Evolutionary conservation across 495 filamentous ascomycete genomes (phyloP), one percentile per base, ranked within the genome.

Genomic region (Friedmanniomyces endolithicus): DNA sequence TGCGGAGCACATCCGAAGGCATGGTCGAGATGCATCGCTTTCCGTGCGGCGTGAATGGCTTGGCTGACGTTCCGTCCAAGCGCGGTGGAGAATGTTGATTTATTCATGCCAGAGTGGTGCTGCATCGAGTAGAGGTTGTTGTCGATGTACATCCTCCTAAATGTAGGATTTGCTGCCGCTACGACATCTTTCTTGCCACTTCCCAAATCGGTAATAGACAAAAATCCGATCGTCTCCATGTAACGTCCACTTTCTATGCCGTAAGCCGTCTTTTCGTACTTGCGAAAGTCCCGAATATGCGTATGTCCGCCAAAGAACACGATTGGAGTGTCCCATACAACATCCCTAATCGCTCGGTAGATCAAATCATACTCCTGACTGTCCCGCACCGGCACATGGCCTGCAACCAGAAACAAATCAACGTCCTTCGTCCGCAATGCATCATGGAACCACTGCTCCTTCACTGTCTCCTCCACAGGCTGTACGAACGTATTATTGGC

Each of bases 171-270:
- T n/a, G 68, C 59, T 31, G 62, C 48, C 19, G 66, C 62, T 63
- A 58, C 67, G 12, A 67, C 65, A 20, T 65, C 56, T 48, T 65
- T 68, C 8, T 66, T 68, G 16, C 64, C 63, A 1, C 71, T 72
- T 22, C 71, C 66, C 25, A 90, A 71, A 7, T 87, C 89, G 40
- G 81, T 75, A 50, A 97, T 84, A 11, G 89, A 94, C 79, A 94
- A 78, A 73, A 89, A 98, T 6, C 92, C 92, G 48, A 96, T 82
- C n/a, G 94, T 97, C 70, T 98, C 92, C 78, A 95, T 88, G 68
- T 95, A 98, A 1, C 90, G 78, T n/a, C 92, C 92, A 63, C 85
- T 89, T 31, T 89, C 88, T 14, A 98, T 70, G 0, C 81, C 92
- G 55, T 83, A 84, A 1, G 90, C 84, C 58, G 84, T 85, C 43